Evolutionary conservation across 2,329 filamentous ascomycete genomes (phyloP).

Genomic region (Epicoccum nigrum): DNA sequence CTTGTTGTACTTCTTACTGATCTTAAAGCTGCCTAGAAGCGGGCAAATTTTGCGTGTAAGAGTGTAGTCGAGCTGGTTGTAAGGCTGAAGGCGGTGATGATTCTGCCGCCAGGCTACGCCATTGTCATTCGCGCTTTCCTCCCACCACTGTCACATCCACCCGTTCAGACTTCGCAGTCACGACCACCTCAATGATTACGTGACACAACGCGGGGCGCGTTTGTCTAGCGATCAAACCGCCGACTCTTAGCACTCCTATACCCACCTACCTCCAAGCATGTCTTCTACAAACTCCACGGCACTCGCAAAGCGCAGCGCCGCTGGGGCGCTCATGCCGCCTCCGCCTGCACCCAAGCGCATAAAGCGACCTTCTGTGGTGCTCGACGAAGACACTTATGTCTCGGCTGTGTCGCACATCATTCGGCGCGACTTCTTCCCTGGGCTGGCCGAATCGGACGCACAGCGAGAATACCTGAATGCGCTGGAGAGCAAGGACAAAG

Average conservation of each 20-base stretch:
- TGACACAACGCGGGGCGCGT: constrained; percentile 2
- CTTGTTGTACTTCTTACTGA: too few relatives aligned
- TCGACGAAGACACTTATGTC: constrained; percentile 94
- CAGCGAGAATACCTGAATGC: constrained; percentile 94
- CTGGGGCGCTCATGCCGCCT: constrained; percentile 82
- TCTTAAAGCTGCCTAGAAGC: too few relatives aligned
- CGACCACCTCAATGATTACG: constrained; percentile 1
- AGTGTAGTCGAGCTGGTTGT: neutral
- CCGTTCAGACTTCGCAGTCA: neutral
- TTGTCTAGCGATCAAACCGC: constrained; percentile 10
- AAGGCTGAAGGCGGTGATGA: constrained; percentile 7
- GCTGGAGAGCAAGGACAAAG: constrained; percentile 79
- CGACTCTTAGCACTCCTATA: neutral
- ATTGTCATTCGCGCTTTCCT: neutral
- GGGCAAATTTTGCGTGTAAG: too few relatives aligned
- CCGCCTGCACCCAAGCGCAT: constrained; percentile 86
- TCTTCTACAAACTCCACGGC: constrained; percentile 57
- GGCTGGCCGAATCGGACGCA: constrained; percentile 80
- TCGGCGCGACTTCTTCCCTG: constrained; percentile 94
- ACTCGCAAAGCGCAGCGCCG: constrained; percentile 69
- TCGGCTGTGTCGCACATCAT: constrained; percentile 92
- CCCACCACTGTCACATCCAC: neutral
- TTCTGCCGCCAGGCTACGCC: constrained; percentile 15
- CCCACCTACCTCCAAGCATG: constrained; percentile 25
- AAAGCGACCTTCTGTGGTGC: constrained; percentile 83